Evolutionary conservation across 345 rosid species (phyloP).

Genomic region (Aegle marmelos): DNA sequence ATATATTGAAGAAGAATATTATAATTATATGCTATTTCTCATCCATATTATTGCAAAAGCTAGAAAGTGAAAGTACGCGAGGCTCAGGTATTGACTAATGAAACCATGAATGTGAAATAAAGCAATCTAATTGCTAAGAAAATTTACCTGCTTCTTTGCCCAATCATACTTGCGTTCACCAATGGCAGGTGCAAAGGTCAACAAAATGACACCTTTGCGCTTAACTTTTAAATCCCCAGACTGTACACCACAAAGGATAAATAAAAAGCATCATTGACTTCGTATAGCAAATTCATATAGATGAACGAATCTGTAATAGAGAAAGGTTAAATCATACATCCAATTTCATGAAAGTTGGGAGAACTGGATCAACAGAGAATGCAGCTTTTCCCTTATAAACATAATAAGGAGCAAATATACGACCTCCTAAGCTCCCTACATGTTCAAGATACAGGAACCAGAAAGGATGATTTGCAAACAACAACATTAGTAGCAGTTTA

Average conservation of each 20-base stretch:
- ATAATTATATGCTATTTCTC: background rate
- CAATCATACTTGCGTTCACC: constrained; percentile 90
- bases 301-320: background rate
- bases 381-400: constrained; percentile 92
- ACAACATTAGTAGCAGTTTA: background rate
- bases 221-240: constrained; percentile 55
- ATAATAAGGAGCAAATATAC: constrained; percentile 70
- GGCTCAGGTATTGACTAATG: background rate
- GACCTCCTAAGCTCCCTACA: constrained; percentile 33
- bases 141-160: constrained; percentile 70
- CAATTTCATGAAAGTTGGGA: constrained; percentile 57
- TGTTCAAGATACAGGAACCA: constrained; percentile 10
- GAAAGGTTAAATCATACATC: constrained; percentile 37
- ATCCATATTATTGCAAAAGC: background rate
- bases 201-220: constrained; percentile 70
- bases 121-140: background rate
- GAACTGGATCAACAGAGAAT: constrained; percentile 65
- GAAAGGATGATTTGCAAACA: background rate
- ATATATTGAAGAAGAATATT: background rate
- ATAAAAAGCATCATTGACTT: background rate
- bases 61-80: background rate
- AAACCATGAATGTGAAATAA: background rate
- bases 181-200: constrained; percentile 76
- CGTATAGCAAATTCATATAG: background rate
- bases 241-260: constrained; percentile 26